Evolutionary conservation across 768 basidiomycete genomes (phyloP).

Genomic region (Agaricus subrufescens): DNA sequence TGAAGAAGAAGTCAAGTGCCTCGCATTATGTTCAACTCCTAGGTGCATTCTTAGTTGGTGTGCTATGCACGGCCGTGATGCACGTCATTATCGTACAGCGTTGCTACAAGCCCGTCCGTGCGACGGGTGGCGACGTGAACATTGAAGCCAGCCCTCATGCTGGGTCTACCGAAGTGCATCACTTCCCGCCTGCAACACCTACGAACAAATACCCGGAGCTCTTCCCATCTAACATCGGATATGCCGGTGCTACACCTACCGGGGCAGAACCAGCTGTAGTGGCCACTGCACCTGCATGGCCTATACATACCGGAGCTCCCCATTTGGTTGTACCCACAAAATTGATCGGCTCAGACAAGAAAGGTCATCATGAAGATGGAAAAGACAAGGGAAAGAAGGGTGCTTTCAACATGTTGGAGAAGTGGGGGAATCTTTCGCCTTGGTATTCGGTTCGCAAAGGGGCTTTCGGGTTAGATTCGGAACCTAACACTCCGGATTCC

Average conservation of each 20-base stretch:
- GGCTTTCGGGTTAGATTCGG: constrained; percentile 70
- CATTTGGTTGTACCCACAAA: constrained; percentile 52
- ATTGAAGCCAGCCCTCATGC: constrained; percentile 52
- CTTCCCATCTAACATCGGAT: constrained; percentile 76
- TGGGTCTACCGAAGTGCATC: constrained; percentile 65
- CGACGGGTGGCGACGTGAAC: background rate
- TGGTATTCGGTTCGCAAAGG: constrained; percentile 73
- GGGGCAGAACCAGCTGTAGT: constrained; percentile 74
- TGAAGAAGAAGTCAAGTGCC: constrained; percentile 1
- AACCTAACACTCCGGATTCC: constrained; percentile 61
- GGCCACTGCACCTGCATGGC: constrained; percentile 73
- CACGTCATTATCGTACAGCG: background rate
- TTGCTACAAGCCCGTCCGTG: background rate
- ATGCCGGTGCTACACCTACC: constrained; percentile 74
- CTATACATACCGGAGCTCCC: constrained; percentile 66
- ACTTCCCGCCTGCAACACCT: constrained; percentile 68
- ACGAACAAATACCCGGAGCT: constrained; percentile 68
- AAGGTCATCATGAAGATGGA: constrained; percentile 8
- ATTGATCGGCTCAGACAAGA: constrained; percentile 19
- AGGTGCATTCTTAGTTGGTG: constrained; percentile 6
- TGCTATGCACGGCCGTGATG: constrained; percentile 7
- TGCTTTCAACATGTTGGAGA: constrained; percentile 63
- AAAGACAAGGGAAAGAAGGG: constrained; percentile 17
- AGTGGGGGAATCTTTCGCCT: constrained; percentile 83
- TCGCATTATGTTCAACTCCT: constrained; percentile 5